Evolutionary conservation across 83 land plant genomes (phyloP).

Genomic region (Thuja plicata): DNA sequence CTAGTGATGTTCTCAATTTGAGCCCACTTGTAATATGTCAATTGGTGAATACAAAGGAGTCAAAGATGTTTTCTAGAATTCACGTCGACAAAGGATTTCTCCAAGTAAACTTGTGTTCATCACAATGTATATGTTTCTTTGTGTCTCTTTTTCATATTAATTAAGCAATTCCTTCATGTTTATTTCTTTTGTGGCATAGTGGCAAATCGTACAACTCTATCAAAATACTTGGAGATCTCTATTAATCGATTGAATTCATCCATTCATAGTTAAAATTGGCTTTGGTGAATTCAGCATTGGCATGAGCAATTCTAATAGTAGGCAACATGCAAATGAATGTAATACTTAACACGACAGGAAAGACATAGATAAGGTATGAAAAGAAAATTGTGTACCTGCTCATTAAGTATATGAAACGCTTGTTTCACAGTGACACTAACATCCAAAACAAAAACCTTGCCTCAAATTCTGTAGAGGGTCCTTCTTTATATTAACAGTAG

Average conservation of each 20-base stretch:
- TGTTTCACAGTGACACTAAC: constrained; percentile 59
- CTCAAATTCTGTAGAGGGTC: no score
- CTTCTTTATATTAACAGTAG: no score
- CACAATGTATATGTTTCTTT: neutral
- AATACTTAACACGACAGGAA: neutral
- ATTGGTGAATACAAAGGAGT: neutral
- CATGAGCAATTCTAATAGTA: neutral
- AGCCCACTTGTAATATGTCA: neutral
- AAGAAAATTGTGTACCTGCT: constrained; percentile 36
- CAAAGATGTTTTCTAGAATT: neutral
- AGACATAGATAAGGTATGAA: neutral
- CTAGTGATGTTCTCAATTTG: neutral
- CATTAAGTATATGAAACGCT: constrained; percentile 67
- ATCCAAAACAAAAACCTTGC: constrained; percentile 61
- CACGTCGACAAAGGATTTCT: neutral
- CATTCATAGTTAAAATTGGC: neutral
- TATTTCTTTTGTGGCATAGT: neutral
- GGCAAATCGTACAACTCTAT: neutral
- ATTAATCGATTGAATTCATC: neutral
- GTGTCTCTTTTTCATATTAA: neutral
- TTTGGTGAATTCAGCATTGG: neutral
- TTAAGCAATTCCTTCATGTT: neutral
- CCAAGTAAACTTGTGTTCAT: neutral
- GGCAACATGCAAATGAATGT: neutral
- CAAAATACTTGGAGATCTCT: neutral